phyloP scores from a whole-genome alignment of 495 filamentous ascomycete genomes.

The Talaromyces adpressus region DNA sequence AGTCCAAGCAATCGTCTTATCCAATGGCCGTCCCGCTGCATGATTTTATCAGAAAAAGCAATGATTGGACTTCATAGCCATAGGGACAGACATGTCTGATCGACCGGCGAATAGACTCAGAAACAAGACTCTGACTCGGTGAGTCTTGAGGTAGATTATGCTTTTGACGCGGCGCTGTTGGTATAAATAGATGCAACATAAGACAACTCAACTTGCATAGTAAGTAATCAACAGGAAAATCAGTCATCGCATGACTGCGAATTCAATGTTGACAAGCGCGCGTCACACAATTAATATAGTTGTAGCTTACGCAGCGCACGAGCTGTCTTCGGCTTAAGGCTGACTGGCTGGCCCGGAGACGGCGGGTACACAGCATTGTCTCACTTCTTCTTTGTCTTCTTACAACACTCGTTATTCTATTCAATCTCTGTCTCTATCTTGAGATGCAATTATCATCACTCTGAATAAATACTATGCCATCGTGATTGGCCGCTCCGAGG shows the following conservation, averaged over 20 bases:
- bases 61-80: neutral
- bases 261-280: neutral
- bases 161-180: neutral
- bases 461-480: neutral
- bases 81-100: neutral
- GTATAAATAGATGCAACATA: neutral
- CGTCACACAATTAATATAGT: neutral
- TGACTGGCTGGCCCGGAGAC: neutral
- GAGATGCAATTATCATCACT: neutral
- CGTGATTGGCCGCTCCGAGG: neutral
- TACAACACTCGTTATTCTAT: neutral
- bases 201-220: neutral
- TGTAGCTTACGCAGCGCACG: neutral
- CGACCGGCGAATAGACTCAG: neutral
- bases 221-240: too few relatives aligned
- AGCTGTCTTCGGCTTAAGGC: neutral
- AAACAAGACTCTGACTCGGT: neutral
- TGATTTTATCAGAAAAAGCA: neutral
- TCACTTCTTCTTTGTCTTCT: neutral
- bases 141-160: too few relatives aligned
- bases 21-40: neutral
- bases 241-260: neutral
- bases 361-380: neutral
- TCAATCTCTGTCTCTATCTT: neutral
- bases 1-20: neutral